Evolutionary conservation across 2,329 filamentous ascomycete genomes (phyloP), one percentile per base, ranked within the genome.

Genomic region (Alternaria gansuensis): DNA sequence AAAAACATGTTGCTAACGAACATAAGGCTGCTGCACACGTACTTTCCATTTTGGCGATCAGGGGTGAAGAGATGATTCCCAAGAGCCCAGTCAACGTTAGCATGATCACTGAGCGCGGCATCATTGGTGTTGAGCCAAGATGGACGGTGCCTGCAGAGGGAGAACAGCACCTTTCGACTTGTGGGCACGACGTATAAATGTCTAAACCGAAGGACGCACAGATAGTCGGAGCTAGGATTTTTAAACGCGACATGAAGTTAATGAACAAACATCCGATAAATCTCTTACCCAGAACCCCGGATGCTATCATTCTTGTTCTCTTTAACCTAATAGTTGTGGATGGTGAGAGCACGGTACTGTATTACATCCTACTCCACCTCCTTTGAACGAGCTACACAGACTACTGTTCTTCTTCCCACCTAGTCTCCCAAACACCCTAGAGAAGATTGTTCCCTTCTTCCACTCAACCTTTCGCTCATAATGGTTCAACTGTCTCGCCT

Each of bases 11-110:
- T 51, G 46, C 60, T 71, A 53, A 63, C 24, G 3, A 10, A 11
- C 10, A 4, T 41, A 73, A 17, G 68, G 72, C 75, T 53, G 73
- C 72, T 52, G 75, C 75, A 13, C 74, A 78, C 37, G 75, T 77
- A 0, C 61, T 78, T 2, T 72, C 72, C 0, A 68, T 75, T 8
- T 61, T 78, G 14, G 71, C 75, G 0, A 73, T 67, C 2, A 66
- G 60, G 23, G 75, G 75, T 5, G 55, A 69, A 21, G 63, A 76
- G 26, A 57, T 76, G 8, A 77, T 78, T 8, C 75, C 75, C 4
- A 75, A 74, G 66, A 75, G 69, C 59, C 67, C 72, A 1, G 65
- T 69, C 3, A 76, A 76, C 46, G 63, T 69, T 8, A 76, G 68
- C 9, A 71, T 73, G 64, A 62, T 74, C 44, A 67, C 63, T 8